Evolutionary conservation across 176 grass and related monocot genomes (phyloP).

Genomic region (Musa acuminata): DNA sequence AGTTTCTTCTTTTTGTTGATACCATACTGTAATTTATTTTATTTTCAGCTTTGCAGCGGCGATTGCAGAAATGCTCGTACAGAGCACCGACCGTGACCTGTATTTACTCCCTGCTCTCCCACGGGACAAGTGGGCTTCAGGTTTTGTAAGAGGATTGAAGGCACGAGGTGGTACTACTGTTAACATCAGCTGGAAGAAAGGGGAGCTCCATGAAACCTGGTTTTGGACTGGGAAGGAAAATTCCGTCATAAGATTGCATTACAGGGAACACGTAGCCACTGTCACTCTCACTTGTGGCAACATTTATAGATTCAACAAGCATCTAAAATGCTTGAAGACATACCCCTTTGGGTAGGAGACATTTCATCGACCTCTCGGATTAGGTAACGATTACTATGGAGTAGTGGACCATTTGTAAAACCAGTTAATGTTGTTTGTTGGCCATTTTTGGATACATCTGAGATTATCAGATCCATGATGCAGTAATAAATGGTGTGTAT

Average conservation of each 20-base stretch:
- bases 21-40: background rate
- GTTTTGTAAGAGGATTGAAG: constrained; percentile 69
- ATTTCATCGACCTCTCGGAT: background rate
- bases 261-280: constrained; percentile 1
- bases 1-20: constrained; percentile 1
- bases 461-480: too few species aligned
- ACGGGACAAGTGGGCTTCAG: constrained; percentile 59
- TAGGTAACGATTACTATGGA: background rate
- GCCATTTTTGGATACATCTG: too few species aligned
- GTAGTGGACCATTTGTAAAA: too few species aligned
- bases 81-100: constrained; percentile 56
- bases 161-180: constrained; percentile 53
- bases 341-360: constrained; percentile 23
- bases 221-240: constrained; percentile 46
- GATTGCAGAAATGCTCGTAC: constrained; percentile 73
- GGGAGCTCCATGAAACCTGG: constrained; percentile 61
- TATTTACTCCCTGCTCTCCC: constrained; percentile 72
- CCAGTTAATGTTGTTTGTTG: too few species aligned
- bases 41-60: constrained; percentile 67
- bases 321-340: constrained; percentile 61
- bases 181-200: constrained; percentile 75
- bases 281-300: constrained; percentile 25
- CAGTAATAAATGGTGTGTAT: too few species aligned
- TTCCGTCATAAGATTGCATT: constrained; percentile 39
- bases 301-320: constrained; percentile 43